phyloP scores from a whole-genome alignment of 2,329 filamentous ascomycete species.

The Alternaria incomplexa region DNA sequence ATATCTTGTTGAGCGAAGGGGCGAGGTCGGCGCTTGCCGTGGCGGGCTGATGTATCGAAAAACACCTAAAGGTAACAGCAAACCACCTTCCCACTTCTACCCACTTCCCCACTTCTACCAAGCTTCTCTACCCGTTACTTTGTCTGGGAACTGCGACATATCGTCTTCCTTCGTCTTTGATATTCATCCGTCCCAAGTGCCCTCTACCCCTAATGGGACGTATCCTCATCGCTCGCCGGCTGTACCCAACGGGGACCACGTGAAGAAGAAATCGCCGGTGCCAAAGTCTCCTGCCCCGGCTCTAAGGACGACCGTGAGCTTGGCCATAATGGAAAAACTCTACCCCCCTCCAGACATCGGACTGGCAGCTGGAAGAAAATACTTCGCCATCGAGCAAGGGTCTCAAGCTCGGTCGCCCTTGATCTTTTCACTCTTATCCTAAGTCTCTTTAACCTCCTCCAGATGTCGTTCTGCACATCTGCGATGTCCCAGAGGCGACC shows the following conservation, averaged over 20 bases:
- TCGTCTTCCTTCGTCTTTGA: neutral
- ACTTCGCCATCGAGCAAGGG: slow-evolving; percentile 44
- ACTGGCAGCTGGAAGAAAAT: slow-evolving; percentile 44
- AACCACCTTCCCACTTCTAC: too few relatives aligned
- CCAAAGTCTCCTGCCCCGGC: neutral
- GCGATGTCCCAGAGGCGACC: neutral
- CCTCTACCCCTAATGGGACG: neutral
- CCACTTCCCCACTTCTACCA: neutral
- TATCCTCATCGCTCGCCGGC: neutral
- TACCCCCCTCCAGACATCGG: slow-evolving; percentile 41
- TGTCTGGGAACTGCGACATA: neutral
- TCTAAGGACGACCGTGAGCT: neutral
- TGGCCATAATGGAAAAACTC: neutral
- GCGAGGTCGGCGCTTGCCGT: neutral
- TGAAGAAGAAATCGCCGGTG: neutral
- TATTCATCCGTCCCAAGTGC: neutral
- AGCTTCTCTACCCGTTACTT: neutral
- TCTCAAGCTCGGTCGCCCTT: slow-evolving; percentile 20
- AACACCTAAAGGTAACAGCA: neutral
- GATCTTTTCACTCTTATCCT: neutral
- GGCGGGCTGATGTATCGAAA: neutral
- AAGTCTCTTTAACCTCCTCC: neutral
- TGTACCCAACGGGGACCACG: neutral
- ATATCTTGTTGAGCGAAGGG: neutral
- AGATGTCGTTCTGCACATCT: neutral